Evolutionary conservation across 768 basidiomycete species (phyloP), one percentile per base, ranked within the genome.

Genomic region (Boletus coccyginus): DNA sequence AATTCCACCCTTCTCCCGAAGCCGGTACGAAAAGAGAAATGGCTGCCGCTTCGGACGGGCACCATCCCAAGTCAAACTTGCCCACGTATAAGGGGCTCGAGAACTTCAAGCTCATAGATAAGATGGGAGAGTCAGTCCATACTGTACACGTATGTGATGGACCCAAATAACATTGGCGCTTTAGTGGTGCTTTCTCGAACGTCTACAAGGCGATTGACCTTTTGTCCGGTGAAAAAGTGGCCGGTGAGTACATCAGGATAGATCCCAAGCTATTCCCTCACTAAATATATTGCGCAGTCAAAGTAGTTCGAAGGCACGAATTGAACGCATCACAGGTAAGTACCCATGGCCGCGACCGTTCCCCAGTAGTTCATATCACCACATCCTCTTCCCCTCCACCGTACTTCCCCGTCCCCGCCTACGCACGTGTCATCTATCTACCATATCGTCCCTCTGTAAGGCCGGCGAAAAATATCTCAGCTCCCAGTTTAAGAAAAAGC

Each of bases 181-280:
- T 33, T 65, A 92, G 87, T 65, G 96, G 96, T 57, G 96, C 96
- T 42, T 99, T 99, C 71, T 98, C 95, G n/a, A 93, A 97, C 68
- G 96, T 99, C 10, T 99, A 96, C 81, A 92, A 91, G 70, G 96
- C 94, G 14, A 64, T 88, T 52, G 90, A 98, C 69, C 78, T 83
- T 46, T 75, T 78, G 38, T 87, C 86, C 12, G 86, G 86, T 41
- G 81, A 86, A 66, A 88, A 86, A 71, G 88, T 94, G 43, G 95
- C 95, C 61, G 88, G 94, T 88, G 70, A 62, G 81, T 35, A 44
- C 39, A 47, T 38, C 11, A 13, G 8, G 2, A 16, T 36, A 7
- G 10, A 10, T 21, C 3, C 35, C 39, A 12, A n/a, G 42, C 50
- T 14, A 10, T 42, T 10, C 29, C 3, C 32, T 52, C 58, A 43